phyloP scores from a whole-genome alignment of 352 stramenopile species.

The Pythium folliculosum region DNA sequence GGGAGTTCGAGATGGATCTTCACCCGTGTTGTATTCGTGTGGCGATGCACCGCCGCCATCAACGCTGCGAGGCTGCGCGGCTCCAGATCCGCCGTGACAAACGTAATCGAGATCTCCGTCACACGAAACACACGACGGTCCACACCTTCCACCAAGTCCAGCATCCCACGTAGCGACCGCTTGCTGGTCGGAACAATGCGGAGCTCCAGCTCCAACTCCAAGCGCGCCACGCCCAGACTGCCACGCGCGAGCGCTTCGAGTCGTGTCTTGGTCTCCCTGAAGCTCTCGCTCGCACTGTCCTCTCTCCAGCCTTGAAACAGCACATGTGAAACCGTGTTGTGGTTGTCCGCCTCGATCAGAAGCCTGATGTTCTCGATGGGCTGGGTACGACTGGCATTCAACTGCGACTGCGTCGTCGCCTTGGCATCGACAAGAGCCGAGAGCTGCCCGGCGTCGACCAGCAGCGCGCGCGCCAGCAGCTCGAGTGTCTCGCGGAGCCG shows the following conservation, averaged over 20 bases:
- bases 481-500: conserved; percentile 5
- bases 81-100: not conserved
- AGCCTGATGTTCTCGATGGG: not conserved
- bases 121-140: not conserved
- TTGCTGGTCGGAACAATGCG: not conserved
- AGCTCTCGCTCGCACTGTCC: not conserved
- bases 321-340: not conserved
- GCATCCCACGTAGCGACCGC: not conserved
- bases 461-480: conserved; percentile 9
- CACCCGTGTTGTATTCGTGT: not conserved
- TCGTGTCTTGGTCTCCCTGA: not conserved
- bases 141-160: not conserved
- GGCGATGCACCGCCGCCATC: not conserved
- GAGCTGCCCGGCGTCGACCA: not conserved
- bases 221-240: not conserved
- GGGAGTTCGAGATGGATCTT: not conserved
- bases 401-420: too few relatives aligned
- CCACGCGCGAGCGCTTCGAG: not conserved
- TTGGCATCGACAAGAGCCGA: not conserved
- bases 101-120: not conserved
- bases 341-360: not conserved
- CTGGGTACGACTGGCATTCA: too few relatives aligned
- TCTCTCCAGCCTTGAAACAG: not conserved
- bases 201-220: not conserved
- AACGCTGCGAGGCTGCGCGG: not conserved